These are phyloP conservation scores for Rauvolfia tetraphylla DNA, from an alignment of 257 asterid genomes.

Conservation along the genomic window DNA sequence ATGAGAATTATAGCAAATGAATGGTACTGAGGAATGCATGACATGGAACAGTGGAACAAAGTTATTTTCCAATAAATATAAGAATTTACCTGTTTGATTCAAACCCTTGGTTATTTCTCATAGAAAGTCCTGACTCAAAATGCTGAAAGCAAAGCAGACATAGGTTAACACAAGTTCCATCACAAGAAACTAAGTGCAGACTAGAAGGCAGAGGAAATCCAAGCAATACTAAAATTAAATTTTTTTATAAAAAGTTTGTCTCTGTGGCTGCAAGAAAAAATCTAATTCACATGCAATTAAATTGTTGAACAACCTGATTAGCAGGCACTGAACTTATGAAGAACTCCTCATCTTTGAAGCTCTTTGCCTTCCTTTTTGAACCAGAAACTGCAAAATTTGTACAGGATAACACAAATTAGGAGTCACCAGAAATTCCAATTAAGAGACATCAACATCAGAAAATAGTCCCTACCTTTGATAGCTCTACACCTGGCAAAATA, in stretches of 20 bases:
- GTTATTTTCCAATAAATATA: not conserved
- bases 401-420: not conserved
- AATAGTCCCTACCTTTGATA: not conserved
- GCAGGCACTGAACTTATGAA: slow-evolving; percentile 92
- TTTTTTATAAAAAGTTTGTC: not conserved
- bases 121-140: slow-evolving; percentile 91
- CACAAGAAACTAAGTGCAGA: not conserved
- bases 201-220: slow-evolving; percentile 3
- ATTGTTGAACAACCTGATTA: slow-evolving; percentile 54
- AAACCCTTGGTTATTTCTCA: slow-evolving; percentile 61
- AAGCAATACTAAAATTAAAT: not conserved
- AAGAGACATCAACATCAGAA: not conserved
- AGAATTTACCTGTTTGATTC: slow-evolving; percentile 64
- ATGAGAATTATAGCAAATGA: not conserved
- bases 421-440: not conserved
- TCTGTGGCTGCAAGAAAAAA: not conserved
- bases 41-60: not conserved
- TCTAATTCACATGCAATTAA: not conserved
- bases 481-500: not conserved
- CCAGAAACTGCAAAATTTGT: slow-evolving; percentile 50
- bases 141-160: slow-evolving; percentile 48
- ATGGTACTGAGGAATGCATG: not conserved
- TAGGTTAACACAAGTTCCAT: not conserved
- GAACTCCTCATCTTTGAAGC: slow-evolving; percentile 84
- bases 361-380: slow-evolving; percentile 69